Evolutionary conservation across 116 monocot genomes (phyloP), one percentile per base, ranked within the genome.

Genomic region (Trichopus zeylanicus): DNA sequence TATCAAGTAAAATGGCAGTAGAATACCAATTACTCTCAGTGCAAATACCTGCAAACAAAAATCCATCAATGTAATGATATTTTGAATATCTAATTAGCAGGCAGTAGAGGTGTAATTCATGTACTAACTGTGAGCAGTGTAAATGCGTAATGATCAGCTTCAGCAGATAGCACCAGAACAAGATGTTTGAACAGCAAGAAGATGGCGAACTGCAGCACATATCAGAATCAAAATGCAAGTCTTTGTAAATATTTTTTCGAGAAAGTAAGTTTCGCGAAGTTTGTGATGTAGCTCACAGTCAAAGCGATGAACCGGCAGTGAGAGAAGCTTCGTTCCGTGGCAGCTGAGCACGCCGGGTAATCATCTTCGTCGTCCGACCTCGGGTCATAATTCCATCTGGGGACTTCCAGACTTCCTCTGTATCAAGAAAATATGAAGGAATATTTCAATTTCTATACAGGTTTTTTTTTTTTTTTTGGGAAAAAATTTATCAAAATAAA

Each of bases 21-120:
- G 23, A 19, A 89, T 84, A 33, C 89, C 89, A 28, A 61, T 68
- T 1, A 85, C 85, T 25, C 89, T 66, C 23, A 89, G 64, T n/a
- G 67, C 16, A 66, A 81, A 68, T 16, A 84, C 70, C 88, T 88
- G 22, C 37, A 49, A 28, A 28, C 2, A 20, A 25, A 21, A 23
- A 22, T 22, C 51, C 19, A 51, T 21, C 51, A 51, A 20, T 22
- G 51, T 7, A 1, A 22, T 22, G 3, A 21, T 22, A 23, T 24
- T 20, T 51, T 10, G 6, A 22, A 22, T 2, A 51, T 51, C 5
- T 6, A 20, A 5, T 51, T 51, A 15, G 28, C 5, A n/a, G n/a
- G n/a, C n/a, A n/a, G n/a, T n/a, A n/a, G n/a, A n/a, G n/a, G n/a
- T n/a, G n/a, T n/a, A n/a, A n/a, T n/a, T n/a, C n/a, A n/a, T n/a